These are phyloP conservation scores for Colletotrichum zoysiae DNA, from an alignment of 2,329 filamentous ascomycete species.

Conservation along the genomic window DNA sequence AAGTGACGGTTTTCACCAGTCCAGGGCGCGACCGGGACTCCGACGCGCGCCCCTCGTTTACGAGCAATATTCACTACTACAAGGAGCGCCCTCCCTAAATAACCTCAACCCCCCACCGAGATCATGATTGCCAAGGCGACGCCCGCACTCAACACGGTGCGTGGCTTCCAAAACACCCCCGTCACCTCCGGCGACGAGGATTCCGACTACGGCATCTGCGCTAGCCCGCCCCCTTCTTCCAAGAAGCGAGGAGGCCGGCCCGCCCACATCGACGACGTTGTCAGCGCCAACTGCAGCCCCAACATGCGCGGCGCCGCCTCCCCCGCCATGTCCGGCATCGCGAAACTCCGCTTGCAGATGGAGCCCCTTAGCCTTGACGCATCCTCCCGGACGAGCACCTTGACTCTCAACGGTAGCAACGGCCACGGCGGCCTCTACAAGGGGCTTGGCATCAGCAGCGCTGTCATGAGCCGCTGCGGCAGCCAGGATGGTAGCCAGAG, in stretches of 20 bases:
- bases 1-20: constrained; percentile 31
- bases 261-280: constrained; percentile 65
- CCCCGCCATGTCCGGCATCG: constrained; percentile 78
- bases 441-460: constrained; percentile 61
- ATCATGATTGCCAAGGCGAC: constrained; percentile 62
- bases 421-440: constrained; percentile 50
- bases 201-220: constrained; percentile 59
- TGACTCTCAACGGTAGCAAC: constrained; percentile 65
- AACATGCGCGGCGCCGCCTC: constrained; percentile 65
- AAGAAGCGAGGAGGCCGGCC: constrained; percentile 53
- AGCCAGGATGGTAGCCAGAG: constrained; percentile 69
- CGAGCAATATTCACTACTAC: constrained; percentile 49
- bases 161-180: constrained; percentile 68
- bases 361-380: constrained; percentile 79
- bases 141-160: constrained; percentile 66
- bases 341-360: constrained; percentile 83
- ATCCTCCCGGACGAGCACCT: constrained; percentile 67
- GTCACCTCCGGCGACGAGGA: constrained; percentile 69
- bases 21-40: constrained; percentile 38
- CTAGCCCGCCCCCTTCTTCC: constrained; percentile 39
- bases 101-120: constrained; percentile 8
- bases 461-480: constrained; percentile 65
- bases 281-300: constrained; percentile 74
- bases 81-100: constrained; percentile 33
- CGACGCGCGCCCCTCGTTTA: constrained; percentile 39